phyloP scores from a whole-genome alignment of 2,329 filamentous ascomycete genomes.

The Microcyclospora tardicrescens region DNA sequence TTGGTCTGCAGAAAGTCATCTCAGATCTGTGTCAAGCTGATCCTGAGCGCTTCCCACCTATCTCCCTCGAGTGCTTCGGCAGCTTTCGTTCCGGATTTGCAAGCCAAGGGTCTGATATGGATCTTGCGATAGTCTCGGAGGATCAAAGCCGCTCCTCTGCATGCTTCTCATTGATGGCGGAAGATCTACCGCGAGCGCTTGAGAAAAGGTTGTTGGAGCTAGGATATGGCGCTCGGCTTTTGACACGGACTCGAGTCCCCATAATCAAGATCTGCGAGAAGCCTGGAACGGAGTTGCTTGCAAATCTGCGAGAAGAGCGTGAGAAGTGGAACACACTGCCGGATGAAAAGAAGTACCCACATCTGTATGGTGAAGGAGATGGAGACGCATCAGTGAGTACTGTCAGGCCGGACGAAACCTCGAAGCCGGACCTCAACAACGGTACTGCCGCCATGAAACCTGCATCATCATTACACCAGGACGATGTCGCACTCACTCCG shows the following conservation, averaged over 20 bases:
- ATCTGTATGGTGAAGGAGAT: constrained; percentile 15
- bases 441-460: neutral
- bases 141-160: constrained; percentile 12
- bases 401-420: constrained; percentile 1
- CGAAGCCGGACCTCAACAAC: neutral
- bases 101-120: constrained; percentile 80
- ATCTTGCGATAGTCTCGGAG: constrained; percentile 61
- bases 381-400: neutral
- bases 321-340: constrained; percentile 55
- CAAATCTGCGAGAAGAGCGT: constrained; percentile 51
- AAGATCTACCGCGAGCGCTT: constrained; percentile 55
- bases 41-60: constrained; percentile 37
- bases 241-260: constrained; percentile 68
- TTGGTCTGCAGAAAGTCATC: constrained; percentile 51
- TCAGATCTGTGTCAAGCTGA: constrained; percentile 43
- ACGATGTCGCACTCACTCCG: neutral
- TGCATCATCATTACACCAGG: neutral
- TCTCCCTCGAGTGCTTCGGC: constrained; percentile 65
- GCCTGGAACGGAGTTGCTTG: constrained; percentile 48
- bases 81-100: constrained; percentile 78
- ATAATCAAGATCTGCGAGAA: constrained; percentile 77
- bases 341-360: constrained; percentile 32
- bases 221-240: constrained; percentile 61
- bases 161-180: constrained; percentile 31
- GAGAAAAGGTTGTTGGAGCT: constrained; percentile 61